phyloP scores from a whole-genome alignment of 2,329 filamentous ascomycete species.

The Tolypocladium amazonense region DNA sequence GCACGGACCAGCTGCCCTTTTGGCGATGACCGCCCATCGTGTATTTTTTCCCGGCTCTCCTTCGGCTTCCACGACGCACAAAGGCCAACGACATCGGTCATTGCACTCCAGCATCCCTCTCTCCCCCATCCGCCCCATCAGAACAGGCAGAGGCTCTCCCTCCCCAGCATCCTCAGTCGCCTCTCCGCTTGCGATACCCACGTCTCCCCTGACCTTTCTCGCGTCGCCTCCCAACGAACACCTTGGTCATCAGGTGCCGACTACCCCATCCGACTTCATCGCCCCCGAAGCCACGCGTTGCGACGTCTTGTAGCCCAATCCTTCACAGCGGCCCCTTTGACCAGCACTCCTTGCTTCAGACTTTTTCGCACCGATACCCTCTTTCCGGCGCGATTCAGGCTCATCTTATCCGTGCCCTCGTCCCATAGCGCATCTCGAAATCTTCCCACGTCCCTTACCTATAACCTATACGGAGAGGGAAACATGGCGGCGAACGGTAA shows the following conservation, averaged over 20 bases:
- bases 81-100: constrained; percentile 2
- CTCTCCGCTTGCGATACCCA: constrained; percentile 1
- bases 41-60: constrained; percentile 5
- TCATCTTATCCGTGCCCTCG: neutral
- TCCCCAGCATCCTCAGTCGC: constrained; percentile 2
- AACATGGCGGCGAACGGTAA: constrained; percentile 50
- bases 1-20: constrained; percentile 7
- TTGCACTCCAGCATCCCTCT: constrained; percentile 4
- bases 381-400: neutral
- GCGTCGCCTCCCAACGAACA: neutral
- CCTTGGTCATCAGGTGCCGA: constrained; percentile 8
- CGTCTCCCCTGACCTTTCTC: neutral
- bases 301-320: neutral
- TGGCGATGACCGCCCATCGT: constrained; percentile 9
- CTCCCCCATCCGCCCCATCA: constrained; percentile 2
- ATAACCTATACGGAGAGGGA: constrained; percentile 5
- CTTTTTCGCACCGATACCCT: neutral
- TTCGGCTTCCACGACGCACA: constrained; percentile 2
- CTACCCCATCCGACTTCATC: neutral
- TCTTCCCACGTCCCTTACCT: neutral
- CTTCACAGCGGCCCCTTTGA: neutral
- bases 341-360: neutral
- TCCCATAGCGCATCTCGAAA: neutral
- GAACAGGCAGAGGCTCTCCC: constrained; percentile 3
- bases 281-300: neutral